phyloP scores from a whole-genome alignment of 352 stramenopile species.

The Phytophthora idaei region DNA sequence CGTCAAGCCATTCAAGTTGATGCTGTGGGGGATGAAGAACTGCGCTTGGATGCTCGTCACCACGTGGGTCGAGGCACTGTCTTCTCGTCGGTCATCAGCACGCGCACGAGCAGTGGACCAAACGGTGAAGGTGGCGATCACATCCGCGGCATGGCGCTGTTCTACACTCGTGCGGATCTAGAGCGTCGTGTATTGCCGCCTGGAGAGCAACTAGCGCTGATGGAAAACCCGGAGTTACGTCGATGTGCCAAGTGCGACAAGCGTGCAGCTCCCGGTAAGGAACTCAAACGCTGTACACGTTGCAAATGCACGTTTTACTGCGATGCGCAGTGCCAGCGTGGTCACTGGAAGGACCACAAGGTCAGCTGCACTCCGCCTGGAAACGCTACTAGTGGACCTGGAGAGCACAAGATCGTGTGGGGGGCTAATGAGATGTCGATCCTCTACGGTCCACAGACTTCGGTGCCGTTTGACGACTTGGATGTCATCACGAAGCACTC shows the following conservation, averaged over 20 bases:
- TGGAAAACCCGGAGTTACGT: slow-evolving; percentile 75
- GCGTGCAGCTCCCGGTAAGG: slow-evolving; percentile 53
- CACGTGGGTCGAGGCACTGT: slow-evolving; percentile 60
- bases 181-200: slow-evolving; percentile 74
- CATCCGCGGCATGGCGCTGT: slow-evolving; percentile 79
- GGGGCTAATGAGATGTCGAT: slow-evolving; percentile 86
- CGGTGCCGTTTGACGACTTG: slow-evolving; percentile 82
- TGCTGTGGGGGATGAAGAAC: slow-evolving; percentile 58
- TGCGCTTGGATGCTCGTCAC: slow-evolving; percentile 68
- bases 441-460: slow-evolving; percentile 68
- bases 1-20: slow-evolving; percentile 85
- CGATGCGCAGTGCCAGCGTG: slow-evolving; percentile 69
- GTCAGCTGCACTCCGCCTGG: slow-evolving; percentile 67
- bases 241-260: slow-evolving; percentile 83
- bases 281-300: slow-evolving; percentile 83
- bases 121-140: slow-evolving; percentile 48
- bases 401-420: slow-evolving; percentile 68
- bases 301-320: slow-evolving; percentile 90
- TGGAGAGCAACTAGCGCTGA: slow-evolving; percentile 69
- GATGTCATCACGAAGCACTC: slow-evolving; percentile 70
- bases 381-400: slow-evolving; percentile 27
- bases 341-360: slow-evolving; percentile 87
- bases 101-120: slow-evolving; percentile 37
- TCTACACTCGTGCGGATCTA: slow-evolving; percentile 78
- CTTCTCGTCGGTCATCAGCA: slow-evolving; percentile 79